Base-by-base conservation (phyloP, 1,139 yeast species). In the Geotrichum candidum region DNA sequence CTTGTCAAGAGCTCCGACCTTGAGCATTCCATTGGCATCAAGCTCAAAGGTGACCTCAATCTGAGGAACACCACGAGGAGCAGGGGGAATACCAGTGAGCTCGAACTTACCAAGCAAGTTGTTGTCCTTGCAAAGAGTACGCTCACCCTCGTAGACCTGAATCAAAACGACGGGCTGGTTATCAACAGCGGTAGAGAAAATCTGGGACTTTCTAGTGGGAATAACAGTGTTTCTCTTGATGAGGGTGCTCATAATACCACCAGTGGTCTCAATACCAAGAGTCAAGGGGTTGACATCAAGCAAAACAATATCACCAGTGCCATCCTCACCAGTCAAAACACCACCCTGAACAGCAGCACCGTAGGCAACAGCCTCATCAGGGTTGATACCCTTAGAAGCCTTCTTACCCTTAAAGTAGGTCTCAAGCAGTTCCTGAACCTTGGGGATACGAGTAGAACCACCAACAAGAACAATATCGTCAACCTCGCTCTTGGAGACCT, bases 341-440 rank as follows among this genome's bases (percentile, higher is more conserved):
- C 97, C 97, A 65, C 96, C 97, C 81, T 91, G 98, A 73, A 90
- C 97, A 74, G 97, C 97, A 74, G 97, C 97, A 87, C 97, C 97
- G 84, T 90, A 90, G 76, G 97, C 97, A 80, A 90, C 96, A 77
- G 96, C 96, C 84, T 90, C 96, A 85, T 90, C 97, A 64, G 97
- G 97, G 82, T 91, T 91, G 74, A 91, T 90, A 80, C 96, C 96
- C 83, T 90, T 90, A 68, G 96, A 87, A 63, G 96, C 94, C 80
- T 90, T 88, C 84, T 91, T 91, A 72, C 96, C 96, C 74, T 87
- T 87, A 78, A 91, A 91, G 84, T 80, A 90, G 69, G 84, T 82
- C 79, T 91, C 96, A 69, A 91, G 83, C 71, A 91, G 82, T 78
- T 88, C 88, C 82, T 90, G 97, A 68, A 91, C 96, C 83, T 90